Percentiles rank a stretch among this genome's conserved stretches.
Conservation (phyloP, 108 stramenopile genomes). For the Stephanodiscus minutulus region DNA sequence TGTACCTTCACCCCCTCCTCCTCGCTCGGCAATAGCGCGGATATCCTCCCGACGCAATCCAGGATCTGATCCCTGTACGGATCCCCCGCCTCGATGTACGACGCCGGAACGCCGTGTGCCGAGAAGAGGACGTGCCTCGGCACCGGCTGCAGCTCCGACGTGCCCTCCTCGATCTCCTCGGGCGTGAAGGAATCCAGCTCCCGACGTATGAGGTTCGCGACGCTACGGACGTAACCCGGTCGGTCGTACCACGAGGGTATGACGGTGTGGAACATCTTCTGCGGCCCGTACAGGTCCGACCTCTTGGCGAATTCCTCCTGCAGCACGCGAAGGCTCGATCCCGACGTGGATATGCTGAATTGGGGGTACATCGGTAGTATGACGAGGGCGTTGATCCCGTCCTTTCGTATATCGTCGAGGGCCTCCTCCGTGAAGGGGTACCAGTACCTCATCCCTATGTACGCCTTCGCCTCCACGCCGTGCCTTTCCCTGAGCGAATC, state of each 20-base stretch:
- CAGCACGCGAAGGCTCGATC: slow-evolving; percentile 89
- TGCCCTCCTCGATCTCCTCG: slow-evolving; percentile 66
- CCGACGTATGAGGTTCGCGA: slow-evolving; percentile 81
- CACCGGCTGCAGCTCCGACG: slow-evolving; percentile 43
- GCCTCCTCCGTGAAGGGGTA: slow-evolving; percentile 97
- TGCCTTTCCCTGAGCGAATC: slow-evolving; percentile 61
- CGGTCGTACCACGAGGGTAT: slow-evolving; percentile 94
- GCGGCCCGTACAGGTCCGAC: slow-evolving; percentile 57
- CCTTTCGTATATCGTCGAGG: slow-evolving; percentile 77
- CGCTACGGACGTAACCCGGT: slow-evolving; percentile 90
- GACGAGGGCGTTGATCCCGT: slow-evolving; percentile 86
- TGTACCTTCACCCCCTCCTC: slow-evolving; percentile 78
- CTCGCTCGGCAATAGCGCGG: slow-evolving; percentile 57
- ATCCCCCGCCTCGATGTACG: slow-evolving; percentile 97
- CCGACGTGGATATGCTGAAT: slow-evolving; percentile 95
- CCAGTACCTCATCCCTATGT: slow-evolving; percentile 99
- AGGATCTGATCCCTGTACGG: slow-evolving; percentile 95
- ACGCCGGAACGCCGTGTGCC: slow-evolving; percentile 96
- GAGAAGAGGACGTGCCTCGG: slow-evolving; percentile 91
- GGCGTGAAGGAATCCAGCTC: slow-evolving; percentile 86
- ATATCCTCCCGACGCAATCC: slow-evolving; percentile 76
- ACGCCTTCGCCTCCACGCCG: slow-evolving; percentile 81
- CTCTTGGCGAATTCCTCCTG: slow-evolving; percentile 89
- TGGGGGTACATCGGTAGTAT: slow-evolving; percentile 97
- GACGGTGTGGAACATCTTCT: slow-evolving; percentile 93